Evolutionary conservation across 495 filamentous ascomycete genomes (phyloP).

Genomic region (Oleoguttula mirabilis): DNA sequence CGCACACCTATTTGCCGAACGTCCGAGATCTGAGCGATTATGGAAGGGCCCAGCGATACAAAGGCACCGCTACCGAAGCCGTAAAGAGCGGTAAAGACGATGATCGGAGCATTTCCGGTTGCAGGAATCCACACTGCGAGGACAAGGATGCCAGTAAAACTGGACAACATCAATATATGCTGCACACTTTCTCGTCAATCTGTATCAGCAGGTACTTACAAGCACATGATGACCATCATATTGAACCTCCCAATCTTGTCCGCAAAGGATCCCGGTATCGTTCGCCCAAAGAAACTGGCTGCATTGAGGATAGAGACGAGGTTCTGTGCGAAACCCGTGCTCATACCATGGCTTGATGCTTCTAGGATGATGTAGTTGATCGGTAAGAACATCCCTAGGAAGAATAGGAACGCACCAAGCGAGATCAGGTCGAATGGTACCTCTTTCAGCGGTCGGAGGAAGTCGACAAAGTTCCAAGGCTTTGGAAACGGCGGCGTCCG

Average conservation of each 20-base stretch:
- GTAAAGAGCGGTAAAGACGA: conserved; percentile 55
- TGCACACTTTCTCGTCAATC: neutral
- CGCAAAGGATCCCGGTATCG: conserved; percentile 56
- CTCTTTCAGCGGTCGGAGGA: conserved; percentile 50
- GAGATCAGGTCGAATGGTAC: conserved; percentile 41
- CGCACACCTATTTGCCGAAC: conserved; percentile 61
- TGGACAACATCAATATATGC: no score
- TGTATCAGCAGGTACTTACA: neutral
- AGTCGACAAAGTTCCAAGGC: conserved; percentile 42
- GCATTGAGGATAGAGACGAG: conserved; percentile 63
- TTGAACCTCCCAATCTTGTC: conserved; percentile 68
- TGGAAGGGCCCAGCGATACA: conserved; percentile 49
- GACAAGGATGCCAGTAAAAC: conserved; percentile 49
- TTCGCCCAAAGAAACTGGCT: conserved; percentile 60
- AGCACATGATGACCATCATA: conserved; percentile 51
- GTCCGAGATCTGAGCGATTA: conserved; percentile 60
- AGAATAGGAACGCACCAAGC: conserved; percentile 48
- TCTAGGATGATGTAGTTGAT: conserved; percentile 59
- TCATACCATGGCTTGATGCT: conserved; percentile 49
- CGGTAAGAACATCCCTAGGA: conserved; percentile 39
- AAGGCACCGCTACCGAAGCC: conserved; percentile 64
- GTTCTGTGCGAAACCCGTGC: conserved; percentile 44
- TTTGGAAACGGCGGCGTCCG: conserved; percentile 48
- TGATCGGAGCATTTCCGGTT: conserved; percentile 45
- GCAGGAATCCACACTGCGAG: conserved; percentile 60